Evolutionary conservation across 73 alveolate genomes (phyloP).

Genomic region (Tetrahymena elliotti): DNA sequence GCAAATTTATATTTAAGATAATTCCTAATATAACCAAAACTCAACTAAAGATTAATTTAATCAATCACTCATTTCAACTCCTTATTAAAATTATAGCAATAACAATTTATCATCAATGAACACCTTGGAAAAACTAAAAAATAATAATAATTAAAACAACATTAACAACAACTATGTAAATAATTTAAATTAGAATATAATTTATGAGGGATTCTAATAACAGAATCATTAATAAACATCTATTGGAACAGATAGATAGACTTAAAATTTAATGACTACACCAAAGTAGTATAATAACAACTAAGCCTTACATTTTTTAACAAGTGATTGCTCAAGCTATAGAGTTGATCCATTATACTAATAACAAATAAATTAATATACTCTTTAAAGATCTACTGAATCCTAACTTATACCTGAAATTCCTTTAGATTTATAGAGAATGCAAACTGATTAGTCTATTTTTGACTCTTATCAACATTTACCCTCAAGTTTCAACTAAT

Average conservation of each 20-base stretch:
- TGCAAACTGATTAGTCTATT: not conserved
- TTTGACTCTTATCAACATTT: not conserved
- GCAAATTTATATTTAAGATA: not conserved
- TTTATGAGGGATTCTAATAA: not conserved
- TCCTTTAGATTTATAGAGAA: not conserved
- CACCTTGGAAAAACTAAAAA: not conserved
- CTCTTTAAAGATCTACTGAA: not conserved
- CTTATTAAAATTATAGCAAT: not conserved
- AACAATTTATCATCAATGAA: not conserved
- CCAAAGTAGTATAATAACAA: not conserved
- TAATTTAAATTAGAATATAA: not conserved
- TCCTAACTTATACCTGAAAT: not conserved
- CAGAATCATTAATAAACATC: not conserved
- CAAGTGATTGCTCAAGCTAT: not conserved
- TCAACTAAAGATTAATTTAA: not conserved
- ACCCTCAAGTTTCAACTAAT: not conserved
- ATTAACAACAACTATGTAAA: not conserved
- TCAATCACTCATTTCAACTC: not conserved
- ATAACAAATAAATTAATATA: not conserved
- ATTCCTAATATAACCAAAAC: not conserved
- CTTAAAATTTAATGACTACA: not conserved
- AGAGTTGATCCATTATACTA: not conserved
- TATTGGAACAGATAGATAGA: not conserved
- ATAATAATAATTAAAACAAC: no score
- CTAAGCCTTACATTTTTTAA: not conserved